Percentiles rank a stretch among this genome's conserved stretches.
Evolutionary conservation across 345 rosid genomes (phyloP).

Genomic region (Populus alba): DNA sequence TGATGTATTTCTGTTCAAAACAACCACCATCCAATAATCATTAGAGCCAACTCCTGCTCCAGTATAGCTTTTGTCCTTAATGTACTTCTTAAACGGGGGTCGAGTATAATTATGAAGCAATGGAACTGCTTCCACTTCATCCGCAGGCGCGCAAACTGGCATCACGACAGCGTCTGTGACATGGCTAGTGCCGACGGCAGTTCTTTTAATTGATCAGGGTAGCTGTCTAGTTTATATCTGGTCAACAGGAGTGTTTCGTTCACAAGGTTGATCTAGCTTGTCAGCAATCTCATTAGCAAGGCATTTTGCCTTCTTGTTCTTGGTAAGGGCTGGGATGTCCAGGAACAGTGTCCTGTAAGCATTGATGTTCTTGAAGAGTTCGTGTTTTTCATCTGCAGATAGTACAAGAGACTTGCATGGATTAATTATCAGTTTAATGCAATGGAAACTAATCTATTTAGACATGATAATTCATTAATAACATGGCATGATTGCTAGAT

Average conservation of each 20-base stretch:
- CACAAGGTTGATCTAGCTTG: constrained; percentile 23
- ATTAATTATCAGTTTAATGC: too few relatives aligned
- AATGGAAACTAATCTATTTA: too few relatives aligned
- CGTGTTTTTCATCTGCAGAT: constrained; percentile 32
- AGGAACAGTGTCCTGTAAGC: constrained; percentile 43
- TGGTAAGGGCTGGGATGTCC: constrained; percentile 39
- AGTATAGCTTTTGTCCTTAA: constrained; percentile 53
- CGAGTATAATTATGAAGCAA: constrained; percentile 53
- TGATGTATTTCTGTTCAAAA: constrained; percentile 41
- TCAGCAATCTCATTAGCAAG: constrained; percentile 51
- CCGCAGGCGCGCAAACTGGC: not conserved
- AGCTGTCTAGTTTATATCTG: not conserved
- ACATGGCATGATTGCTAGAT: too few relatives aligned
- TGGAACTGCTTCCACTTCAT: not conserved
- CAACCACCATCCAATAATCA: constrained; percentile 76
- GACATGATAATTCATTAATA: too few relatives aligned
- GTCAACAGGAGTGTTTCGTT: not conserved
- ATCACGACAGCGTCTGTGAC: not conserved
- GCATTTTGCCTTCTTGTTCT: constrained; percentile 58
- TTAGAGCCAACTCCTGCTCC: constrained; percentile 63
- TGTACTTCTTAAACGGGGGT: constrained; percentile 35
- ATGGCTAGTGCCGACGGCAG: not conserved
- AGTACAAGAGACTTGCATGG: too few relatives aligned
- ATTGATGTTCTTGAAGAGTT: constrained; percentile 67
- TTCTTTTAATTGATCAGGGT: not conserved